Evolutionary conservation across 2,329 filamentous ascomycete species (phyloP), one percentile per base, ranked within the genome.

Genomic region (Exophiala xenobiotica): DNA sequence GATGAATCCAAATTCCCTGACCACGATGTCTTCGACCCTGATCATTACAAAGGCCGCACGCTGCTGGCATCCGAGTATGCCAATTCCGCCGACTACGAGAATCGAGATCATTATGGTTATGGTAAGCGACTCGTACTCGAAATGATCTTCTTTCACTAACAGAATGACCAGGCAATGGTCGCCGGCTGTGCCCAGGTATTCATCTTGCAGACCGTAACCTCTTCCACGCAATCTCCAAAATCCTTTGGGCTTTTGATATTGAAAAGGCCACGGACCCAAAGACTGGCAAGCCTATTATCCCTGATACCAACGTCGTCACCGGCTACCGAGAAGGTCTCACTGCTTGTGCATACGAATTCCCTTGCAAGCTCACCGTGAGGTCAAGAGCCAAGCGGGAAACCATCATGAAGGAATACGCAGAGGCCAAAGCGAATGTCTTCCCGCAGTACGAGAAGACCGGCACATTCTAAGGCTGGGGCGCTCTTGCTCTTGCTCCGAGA

Each of bases 191-290:
- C 51, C 67, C 69, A 1, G 75, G 76, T 0, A 46, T 46, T 57
- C 77, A 82, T 45, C 69, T 82, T 0, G 77, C 76, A 0, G 73
- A 77, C 31, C 73, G 77, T 0, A 78, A 73, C 0, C 68, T 81
- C 0, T 68, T 70, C 9, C 64, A 77, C 2, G 74, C 70, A 27
- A 71, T 78, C 12, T 69, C 76, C 0, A 71, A 74, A 1, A 65
- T 78, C 0, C 61, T 84, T 0, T 83, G 80, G 80, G 78, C 61
- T 3, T 67, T 66, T 39, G 46, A 59, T 8, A 51, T 61, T 22
- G 46, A 47, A 29, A 46, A 43, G 31, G 44, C 16, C 39, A 53
- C 14, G 11, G 44, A 48, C 27, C 7, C 31, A 4, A 47, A 38
- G 1, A 35, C 50, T 9, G 53, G 56, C 2, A 54, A 50, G 8